Base-by-base conservation (phyloP, 257 asterid species). In the Solanum corneliomulleri region DNA sequence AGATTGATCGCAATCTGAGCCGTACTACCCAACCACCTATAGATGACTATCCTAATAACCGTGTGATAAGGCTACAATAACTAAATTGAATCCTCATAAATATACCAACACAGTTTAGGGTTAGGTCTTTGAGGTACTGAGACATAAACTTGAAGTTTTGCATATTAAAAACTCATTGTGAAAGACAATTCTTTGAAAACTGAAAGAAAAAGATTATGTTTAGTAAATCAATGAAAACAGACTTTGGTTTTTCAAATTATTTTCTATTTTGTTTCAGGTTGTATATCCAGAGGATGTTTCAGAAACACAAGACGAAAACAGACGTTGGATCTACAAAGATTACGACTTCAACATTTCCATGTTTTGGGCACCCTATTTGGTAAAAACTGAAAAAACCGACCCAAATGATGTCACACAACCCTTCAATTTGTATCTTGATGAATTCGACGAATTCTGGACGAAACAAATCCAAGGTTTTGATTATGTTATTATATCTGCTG, bases 341-440 rank as follows among this genome's bases (percentile, higher is more conserved):
- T 90, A 93, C 92, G 90, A 95, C 90, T 95, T 97, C 91, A 95
- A 93, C 91, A 88, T 97, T 14, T 92, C 98, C 83, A 95, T 93
- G 90, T 95, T 95, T 58, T 95, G 98, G 98, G 82, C 99, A 3
- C 98, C 98, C 6, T 95, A 94, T 77, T 85, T 97, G 76, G 97
- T 97, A 2, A 86, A 66, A 39, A 89, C 95, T 2, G 89, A 88
- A 20, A 86, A 87, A 82, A 89, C 92, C 0, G 94, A 89, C 60
- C 93, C 93, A 1, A 64, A 88, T 58, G 95, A 93, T 87, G 97
- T 92, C 2, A 91, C 90, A 78, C 91, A 86, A 2, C 99, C 96
- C 0, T 95, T 90, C 93, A 92, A 89, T 0, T 89, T 95, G 3
- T 93, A 89, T 82, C 98, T 97, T 25, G 99, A 97, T 86, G 98